Percentiles rank a stretch among this genome's conserved stretches.
Conservation (phyloP, 2,329 filamentous ascomycete species). For the Pyricularia pennisetigena region DNA sequence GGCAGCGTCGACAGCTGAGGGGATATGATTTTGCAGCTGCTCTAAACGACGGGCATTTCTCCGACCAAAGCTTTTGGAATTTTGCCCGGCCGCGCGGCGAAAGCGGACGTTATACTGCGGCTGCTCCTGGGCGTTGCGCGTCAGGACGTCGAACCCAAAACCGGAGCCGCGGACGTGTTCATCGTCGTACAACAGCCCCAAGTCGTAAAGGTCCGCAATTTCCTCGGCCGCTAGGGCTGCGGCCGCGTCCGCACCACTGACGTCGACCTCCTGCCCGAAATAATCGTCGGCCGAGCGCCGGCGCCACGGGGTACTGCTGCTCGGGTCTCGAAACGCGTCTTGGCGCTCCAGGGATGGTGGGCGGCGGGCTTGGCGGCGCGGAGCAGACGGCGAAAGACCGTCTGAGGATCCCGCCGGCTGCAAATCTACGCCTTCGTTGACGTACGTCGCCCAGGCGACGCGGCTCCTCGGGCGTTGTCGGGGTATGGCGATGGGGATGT, state of each 20-base stretch:
- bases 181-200: slow-evolving; percentile 35
- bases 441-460: slow-evolving; percentile 3
- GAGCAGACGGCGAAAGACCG: slow-evolving; percentile 15
- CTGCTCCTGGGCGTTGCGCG: slow-evolving; percentile 17
- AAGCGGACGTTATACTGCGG: slow-evolving; percentile 24
- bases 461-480: neutral
- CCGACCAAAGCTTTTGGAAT: slow-evolving; percentile 10
- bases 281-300: slow-evolving; percentile 11
- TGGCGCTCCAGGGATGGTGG: slow-evolving; percentile 33
- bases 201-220: slow-evolving; percentile 29
- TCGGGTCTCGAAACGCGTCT: slow-evolving; percentile 33
- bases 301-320: slow-evolving; percentile 21
- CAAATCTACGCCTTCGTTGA: slow-evolving; percentile 22
- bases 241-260: too few species aligned
- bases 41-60: neutral
- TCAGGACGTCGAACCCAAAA: slow-evolving; percentile 29
- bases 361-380: slow-evolving; percentile 27
- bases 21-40: neutral
- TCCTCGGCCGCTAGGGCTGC: slow-evolving; percentile 18
- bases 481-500: neutral
- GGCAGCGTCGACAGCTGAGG: slow-evolving; percentile 20
- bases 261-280: neutral
- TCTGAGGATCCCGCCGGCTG: slow-evolving; percentile 12
- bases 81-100: slow-evolving; percentile 17
- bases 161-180: slow-evolving; percentile 22